Evolutionary conservation across 768 basidiomycete genomes (phyloP).

Genomic region (Panaeolus papilionaceus): DNA sequence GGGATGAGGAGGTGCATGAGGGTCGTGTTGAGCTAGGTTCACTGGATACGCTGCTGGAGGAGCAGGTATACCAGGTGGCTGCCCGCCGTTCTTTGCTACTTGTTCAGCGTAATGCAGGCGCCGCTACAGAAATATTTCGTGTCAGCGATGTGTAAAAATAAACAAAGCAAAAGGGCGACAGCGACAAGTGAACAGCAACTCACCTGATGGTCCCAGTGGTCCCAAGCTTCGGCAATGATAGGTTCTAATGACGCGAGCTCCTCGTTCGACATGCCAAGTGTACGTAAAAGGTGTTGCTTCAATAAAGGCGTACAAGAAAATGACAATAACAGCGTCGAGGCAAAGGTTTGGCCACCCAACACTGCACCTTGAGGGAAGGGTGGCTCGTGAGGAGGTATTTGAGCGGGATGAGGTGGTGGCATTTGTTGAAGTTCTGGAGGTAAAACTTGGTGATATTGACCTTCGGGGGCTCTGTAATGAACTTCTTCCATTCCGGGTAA

Average conservation of each 20-base stretch:
- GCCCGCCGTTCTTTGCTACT: conserved; percentile 39
- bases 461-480: conserved; percentile 63
- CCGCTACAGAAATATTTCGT: conserved; percentile 34
- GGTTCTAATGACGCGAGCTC: conserved; percentile 82
- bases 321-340: conserved; percentile 76
- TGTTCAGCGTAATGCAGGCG: conserved; percentile 50
- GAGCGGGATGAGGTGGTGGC: conserved; percentile 41
- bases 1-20: conserved; percentile 23
- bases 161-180: neutral
- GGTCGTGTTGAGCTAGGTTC: conserved; percentile 34
- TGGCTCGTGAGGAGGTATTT: conserved; percentile 52
- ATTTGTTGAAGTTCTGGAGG: conserved; percentile 46
- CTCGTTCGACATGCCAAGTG: conserved; percentile 77
- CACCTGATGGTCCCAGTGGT: conserved; percentile 86
- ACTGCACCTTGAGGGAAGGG: conserved; percentile 65
- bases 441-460: conserved; percentile 50
- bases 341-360: conserved; percentile 78
- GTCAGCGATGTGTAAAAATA: conserved; percentile 8
- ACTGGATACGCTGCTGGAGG: conserved; percentile 36
- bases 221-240: conserved; percentile 84
- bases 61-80: conserved; percentile 36
- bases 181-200: conserved; percentile 27
- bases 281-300: conserved; percentile 77
- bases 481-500: conserved; percentile 69
- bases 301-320: conserved; percentile 77